Evolutionary conservation across 2,329 filamentous ascomycete genomes (phyloP).

Genomic region (Xylaria sp.): DNA sequence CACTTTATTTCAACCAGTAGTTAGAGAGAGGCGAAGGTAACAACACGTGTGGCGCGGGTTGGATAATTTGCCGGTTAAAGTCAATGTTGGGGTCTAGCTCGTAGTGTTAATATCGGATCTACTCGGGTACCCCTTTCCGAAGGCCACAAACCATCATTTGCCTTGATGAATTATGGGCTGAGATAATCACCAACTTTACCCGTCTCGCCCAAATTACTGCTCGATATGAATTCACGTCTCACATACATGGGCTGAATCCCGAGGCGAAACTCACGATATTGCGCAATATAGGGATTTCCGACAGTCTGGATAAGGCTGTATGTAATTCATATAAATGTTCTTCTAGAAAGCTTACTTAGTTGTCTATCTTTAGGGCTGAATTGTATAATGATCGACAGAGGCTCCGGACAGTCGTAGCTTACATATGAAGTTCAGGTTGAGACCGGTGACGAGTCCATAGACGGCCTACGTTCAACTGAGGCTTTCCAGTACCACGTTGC

Average conservation of each 20-base stretch:
- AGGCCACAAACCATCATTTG: background rate
- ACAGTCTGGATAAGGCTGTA: constrained; percentile 29
- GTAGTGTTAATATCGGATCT: constrained; percentile 20
- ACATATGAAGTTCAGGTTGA: constrained; percentile 5
- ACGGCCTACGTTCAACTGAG: constrained; percentile 1
- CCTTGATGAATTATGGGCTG: constrained; percentile 7
- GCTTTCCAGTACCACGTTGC: constrained; percentile 26
- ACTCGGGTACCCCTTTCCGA: background rate
- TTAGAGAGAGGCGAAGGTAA: constrained; percentile 3
- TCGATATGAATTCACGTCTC: constrained; percentile 26
- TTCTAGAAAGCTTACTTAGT: constrained; percentile 24
- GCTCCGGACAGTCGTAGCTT: constrained; percentile 14
- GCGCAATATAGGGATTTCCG: constrained; percentile 32
- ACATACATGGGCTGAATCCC: constrained; percentile 15
- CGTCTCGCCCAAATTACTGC: constrained; percentile 16
- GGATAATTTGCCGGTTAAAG: constrained; percentile 36
- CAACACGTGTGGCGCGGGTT: constrained; percentile 25
- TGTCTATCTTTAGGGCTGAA: background rate
- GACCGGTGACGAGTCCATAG: background rate
- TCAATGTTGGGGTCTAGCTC: constrained; percentile 27
- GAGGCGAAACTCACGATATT: constrained; percentile 31
- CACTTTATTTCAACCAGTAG: constrained; percentile 28
- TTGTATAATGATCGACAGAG: constrained; percentile 27
- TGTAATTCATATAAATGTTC: constrained; percentile 30
- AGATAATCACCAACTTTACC: constrained; percentile 16